Evolutionary conservation across 306 rosid species (phyloP), one percentile per base, ranked within the genome.

Genomic region (Prunus mume): DNA sequence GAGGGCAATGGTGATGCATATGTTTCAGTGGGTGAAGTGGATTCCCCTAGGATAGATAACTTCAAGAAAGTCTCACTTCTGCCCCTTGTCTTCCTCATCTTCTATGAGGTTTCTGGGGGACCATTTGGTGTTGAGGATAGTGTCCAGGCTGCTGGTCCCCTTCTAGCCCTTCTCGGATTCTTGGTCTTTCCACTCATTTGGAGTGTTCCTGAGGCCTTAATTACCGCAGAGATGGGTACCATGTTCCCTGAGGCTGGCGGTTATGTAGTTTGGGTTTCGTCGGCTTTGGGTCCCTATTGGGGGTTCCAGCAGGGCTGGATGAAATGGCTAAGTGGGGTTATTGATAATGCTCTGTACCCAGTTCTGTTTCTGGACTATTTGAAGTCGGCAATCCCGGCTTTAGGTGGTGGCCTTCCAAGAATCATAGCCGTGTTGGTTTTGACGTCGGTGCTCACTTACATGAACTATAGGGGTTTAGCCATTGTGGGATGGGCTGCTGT

Each of bases 241-340:
- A 94, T 94, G 97, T 94, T 94, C 80, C 97, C 98, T 3, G 97
- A 91, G 79, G 92, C 90, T 69, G 85, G 97, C 47, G 97, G 98
- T 60, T 94, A 92, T 75, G 98, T 92, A 62, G 92, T 90, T 70
- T 94, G 97, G 97, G 97, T 91, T 73, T 89, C 98, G 3, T 54
- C 98, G 12, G 97, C 98, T 4, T 76, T 94, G 77, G 97, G 96
- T 80, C 97, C 96, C 3, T 94, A 56, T 77, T 94, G 95, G 97
- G 98, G 97, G 58, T 93, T 93, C 77, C 97, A 91, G 74, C 98
- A 89, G 74, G 98, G 98, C 72, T 94, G 98, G 98, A 76, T 94
- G 97, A 94, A 94, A 83, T 94, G 98, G 98, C 78, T 91, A 3
- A 87, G 98, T 86, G 98, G 98, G 38, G 98, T 94, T 70, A 90